Conservation (phyloP, 768 basidiomycete species). For the Collybia nuda region DNA sequence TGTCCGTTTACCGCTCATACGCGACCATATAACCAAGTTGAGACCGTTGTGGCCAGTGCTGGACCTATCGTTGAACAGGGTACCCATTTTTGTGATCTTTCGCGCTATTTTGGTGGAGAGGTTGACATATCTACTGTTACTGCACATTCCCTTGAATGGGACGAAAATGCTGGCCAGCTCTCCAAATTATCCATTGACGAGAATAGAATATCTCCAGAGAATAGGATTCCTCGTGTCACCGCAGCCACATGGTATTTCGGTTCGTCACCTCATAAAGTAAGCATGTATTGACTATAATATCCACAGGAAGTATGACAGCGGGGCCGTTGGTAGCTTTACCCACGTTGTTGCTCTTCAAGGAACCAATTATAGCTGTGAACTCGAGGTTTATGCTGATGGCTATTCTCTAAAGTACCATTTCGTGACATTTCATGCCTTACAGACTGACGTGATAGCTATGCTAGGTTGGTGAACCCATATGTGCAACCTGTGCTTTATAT, state of each 20-base stretch:
- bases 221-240: constrained; percentile 93
- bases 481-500: constrained; percentile 87
- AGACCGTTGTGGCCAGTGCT: constrained; percentile 39
- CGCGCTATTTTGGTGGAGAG: constrained; percentile 96
- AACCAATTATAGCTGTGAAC: constrained; percentile 89
- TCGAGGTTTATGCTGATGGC: constrained; percentile 93
- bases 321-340: constrained; percentile 90
- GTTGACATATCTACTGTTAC: constrained; percentile 79
- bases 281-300: background rate
- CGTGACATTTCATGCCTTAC: background rate
- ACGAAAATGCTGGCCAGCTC: constrained; percentile 85
- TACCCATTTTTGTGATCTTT: constrained; percentile 96
- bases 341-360: constrained; percentile 93
- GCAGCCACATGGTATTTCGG: constrained; percentile 77
- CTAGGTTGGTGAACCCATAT: constrained; percentile 88
- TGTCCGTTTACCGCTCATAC: constrained; percentile 3
- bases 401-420: constrained; percentile 73
- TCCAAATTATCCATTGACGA: constrained; percentile 85
- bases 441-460: constrained; percentile 3
- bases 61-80: constrained; percentile 90
- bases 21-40: constrained; percentile 1
- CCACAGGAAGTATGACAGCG: constrained; percentile 88
- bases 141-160: constrained; percentile 91
- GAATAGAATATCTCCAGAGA: constrained; percentile 76
- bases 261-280: background rate